Evolutionary conservation across 805 yeast genomes (phyloP).

Genomic region (Ogataea salicorniae): DNA sequence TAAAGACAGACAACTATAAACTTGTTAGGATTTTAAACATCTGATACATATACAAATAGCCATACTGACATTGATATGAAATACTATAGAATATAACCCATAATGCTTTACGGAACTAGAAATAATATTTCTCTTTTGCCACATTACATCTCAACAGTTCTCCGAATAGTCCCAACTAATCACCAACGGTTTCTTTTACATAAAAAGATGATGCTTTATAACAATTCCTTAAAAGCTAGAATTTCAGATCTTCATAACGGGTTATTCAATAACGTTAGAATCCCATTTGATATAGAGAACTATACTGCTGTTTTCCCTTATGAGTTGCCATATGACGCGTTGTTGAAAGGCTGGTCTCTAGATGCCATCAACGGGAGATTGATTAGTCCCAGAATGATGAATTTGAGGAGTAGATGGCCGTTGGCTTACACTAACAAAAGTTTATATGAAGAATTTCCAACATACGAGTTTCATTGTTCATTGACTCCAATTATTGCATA

Average conservation of each 20-base stretch:
- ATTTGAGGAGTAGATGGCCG: slow-evolving; percentile 20
- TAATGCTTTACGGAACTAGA: no score
- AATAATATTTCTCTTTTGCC: no score
- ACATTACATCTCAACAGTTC: no score
- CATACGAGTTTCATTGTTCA: slow-evolving; percentile 17
- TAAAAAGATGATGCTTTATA: slow-evolving; percentile 11
- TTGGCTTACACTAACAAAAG: slow-evolving; percentile 13
- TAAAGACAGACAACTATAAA: no score
- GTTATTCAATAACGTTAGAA: slow-evolving; percentile 14
- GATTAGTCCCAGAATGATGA: slow-evolving; percentile 18
- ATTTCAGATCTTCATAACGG: slow-evolving; percentile 17
- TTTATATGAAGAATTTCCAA: slow-evolving; percentile 8
- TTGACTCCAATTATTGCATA: slow-evolving; percentile 24
- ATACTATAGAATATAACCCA: no score
- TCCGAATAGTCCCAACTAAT: slow-evolving; percentile 3
- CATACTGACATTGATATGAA: no score
- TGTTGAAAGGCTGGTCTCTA: slow-evolving; percentile 19
- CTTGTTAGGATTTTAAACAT: no score
- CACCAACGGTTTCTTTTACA: slow-evolving; percentile 11
- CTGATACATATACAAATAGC: no score
- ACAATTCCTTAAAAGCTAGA: slow-evolving; percentile 13
- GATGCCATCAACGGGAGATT: slow-evolving; percentile 11
- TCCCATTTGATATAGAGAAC: slow-evolving; percentile 12
- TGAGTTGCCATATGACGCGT: slow-evolving; percentile 22
- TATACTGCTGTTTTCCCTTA: slow-evolving; percentile 11